Evolutionary conservation across 2,329 filamentous ascomycete species (phyloP).

Genomic region (Tolypocladium pustulatum): DNA sequence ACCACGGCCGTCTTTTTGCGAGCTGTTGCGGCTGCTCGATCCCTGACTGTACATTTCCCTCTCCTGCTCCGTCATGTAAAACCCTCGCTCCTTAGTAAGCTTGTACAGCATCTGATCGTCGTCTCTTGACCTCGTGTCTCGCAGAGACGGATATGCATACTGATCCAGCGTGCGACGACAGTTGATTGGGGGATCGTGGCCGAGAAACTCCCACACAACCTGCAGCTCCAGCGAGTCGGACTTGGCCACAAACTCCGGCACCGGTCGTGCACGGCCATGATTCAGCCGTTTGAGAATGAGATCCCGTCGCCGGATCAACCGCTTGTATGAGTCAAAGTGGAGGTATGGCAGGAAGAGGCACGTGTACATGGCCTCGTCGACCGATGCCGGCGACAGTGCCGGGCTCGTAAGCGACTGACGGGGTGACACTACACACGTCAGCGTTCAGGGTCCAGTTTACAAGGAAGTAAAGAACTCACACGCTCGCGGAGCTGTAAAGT

Average conservation of each 20-base stretch:
- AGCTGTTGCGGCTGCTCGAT: slow-evolving; percentile 16
- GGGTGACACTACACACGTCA: slow-evolving; percentile 20
- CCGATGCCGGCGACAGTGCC: slow-evolving; percentile 16
- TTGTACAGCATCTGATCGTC: slow-evolving; percentile 61
- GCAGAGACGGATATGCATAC: slow-evolving; percentile 50
- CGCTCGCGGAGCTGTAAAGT: slow-evolving; percentile 28
- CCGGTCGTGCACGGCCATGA: slow-evolving; percentile 44
- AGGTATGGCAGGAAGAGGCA: slow-evolving; percentile 49
- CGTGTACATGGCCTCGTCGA: slow-evolving; percentile 24
- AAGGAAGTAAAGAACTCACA: slow-evolving; percentile 11
- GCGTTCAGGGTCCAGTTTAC: not conserved
- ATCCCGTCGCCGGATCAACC: slow-evolving; percentile 43
- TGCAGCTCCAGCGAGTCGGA: slow-evolving; percentile 46
- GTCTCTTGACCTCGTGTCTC: slow-evolving; percentile 49
- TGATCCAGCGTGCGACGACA: slow-evolving; percentile 53
- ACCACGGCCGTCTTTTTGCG: slow-evolving; percentile 14
- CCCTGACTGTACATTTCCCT: slow-evolving; percentile 15
- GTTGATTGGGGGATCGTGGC: slow-evolving; percentile 50
- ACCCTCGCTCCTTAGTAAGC: slow-evolving; percentile 39
- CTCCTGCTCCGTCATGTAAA: slow-evolving; percentile 9
- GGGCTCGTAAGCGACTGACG: slow-evolving; percentile 18
- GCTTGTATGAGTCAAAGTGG: slow-evolving; percentile 54
- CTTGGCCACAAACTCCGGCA: slow-evolving; percentile 42
- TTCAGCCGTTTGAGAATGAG: slow-evolving; percentile 40
- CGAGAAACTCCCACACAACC: slow-evolving; percentile 53